Evolutionary conservation across 169 alveolate species (phyloP), one percentile per base, ranked within the genome.

Genomic region (Plasmodium inui): DNA sequence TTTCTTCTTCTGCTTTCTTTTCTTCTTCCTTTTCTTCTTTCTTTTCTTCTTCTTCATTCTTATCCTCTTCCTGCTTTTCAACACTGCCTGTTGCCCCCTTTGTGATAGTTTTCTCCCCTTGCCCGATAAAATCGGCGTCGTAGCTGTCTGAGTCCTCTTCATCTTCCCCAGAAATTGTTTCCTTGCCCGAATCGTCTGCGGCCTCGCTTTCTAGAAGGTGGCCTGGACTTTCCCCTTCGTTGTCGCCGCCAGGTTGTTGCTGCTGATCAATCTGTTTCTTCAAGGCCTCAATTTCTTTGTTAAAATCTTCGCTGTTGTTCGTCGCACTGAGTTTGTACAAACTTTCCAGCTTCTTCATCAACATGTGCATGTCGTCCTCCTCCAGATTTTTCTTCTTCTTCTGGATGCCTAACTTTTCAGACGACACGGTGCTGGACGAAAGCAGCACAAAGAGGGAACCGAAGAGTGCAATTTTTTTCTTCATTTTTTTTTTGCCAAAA

Each of bases 231-330:
- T 70, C 73, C 39, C 34, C 53, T 22, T 19, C 46, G 17, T 1
- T 26, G 37, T 0, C 26, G 14, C 26, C 26, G 8, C 70, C 34
- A 1, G 70, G 28, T n/a, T 70, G 71, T 1, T 83, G 70, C 41
- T 70, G 14, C 17, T 83, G 30, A 7, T 83, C 74, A 39, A 83
- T 61, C 30, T 83, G 70, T 5, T 83, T 83, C 50, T 83, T 83
- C 28, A 83, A 70, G 1, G 19, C 1, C 32, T 83, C 71, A 39
- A 39, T 22, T 70, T 83, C 55, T 39, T 67, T 71, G n/a, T 41
- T 37, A 5, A 57, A 39, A 26, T 8, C 14, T 10, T 83, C 92
- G 8, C 10, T 17, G 46, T 32, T 12, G 9, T 83, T 22, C 6
- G 73, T 37, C 28, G 82, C 37, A 17, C 61, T 12, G 19, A 39